phyloP scores from a whole-genome alignment of 2,329 filamentous ascomycete genomes.

The Aspergillus fischeri region DNA sequence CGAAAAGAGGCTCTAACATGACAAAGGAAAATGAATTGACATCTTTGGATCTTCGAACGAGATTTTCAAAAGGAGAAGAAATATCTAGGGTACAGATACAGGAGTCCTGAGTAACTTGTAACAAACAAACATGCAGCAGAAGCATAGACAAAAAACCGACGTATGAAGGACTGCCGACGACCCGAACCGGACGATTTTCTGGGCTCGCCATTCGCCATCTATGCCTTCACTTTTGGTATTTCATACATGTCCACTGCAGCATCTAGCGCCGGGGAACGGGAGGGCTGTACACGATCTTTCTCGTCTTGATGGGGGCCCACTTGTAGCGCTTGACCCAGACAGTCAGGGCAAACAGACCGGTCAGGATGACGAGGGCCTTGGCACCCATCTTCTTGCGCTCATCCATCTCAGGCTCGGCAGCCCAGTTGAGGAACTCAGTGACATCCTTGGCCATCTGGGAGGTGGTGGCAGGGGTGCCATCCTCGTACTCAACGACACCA shows the following conservation, averaged over 20 bases:
- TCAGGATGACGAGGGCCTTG: constrained; percentile 82
- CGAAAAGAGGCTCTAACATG: constrained; percentile 1
- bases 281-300: constrained; percentile 86
- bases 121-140: constrained; percentile 30
- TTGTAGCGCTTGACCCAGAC: constrained; percentile 99
- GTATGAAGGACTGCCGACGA: constrained; percentile 22
- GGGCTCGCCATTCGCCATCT: constrained; percentile 20
- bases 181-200: constrained; percentile 24
- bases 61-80: constrained; percentile 36
- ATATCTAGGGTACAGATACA: constrained; percentile 45
- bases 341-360: constrained; percentile 76
- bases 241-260: constrained; percentile 25
- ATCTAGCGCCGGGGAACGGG: constrained; percentile 47
- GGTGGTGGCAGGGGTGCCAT: constrained; percentile 86
- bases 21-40: constrained; percentile 35
- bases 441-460: constrained; percentile 99
- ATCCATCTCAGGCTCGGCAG: constrained; percentile 98
- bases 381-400: constrained; percentile 99
- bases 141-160: constrained; percentile 28
- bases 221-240: constrained; percentile 27
- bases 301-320: constrained; percentile 93
- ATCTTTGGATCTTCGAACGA: constrained; percentile 36
- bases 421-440: constrained; percentile 98
- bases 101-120: constrained; percentile 35
- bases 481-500: constrained; percentile 95